Conservation (phyloP, 2,329 filamentous ascomycete genomes). For the Ambrosiella cleistominuta region DNA sequence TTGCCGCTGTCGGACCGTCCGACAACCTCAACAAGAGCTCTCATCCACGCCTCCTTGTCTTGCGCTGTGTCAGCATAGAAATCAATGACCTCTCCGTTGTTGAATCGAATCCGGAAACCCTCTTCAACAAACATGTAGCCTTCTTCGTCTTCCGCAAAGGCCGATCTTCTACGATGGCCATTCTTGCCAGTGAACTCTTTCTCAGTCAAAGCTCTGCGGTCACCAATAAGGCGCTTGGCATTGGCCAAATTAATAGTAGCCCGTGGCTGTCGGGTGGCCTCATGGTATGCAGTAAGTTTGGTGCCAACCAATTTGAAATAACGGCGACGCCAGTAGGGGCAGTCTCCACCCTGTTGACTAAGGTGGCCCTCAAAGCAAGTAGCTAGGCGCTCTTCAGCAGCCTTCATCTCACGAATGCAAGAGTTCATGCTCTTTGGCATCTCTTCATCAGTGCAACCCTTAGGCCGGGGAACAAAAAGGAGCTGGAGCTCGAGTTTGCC, state of each 20-base stretch:
- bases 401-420: conserved; percentile 81
- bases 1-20: conserved; percentile 33
- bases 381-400: conserved; percentile 63
- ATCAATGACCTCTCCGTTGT: conserved; percentile 94
- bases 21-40: conserved; percentile 56
- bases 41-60: conserved; percentile 92
- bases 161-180: conserved; percentile 73
- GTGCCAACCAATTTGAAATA: conserved; percentile 89
- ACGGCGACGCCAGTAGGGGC: conserved; percentile 94
- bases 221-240: conserved; percentile 82
- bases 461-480: conserved; percentile 84
- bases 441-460: conserved; percentile 71
- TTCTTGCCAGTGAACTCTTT: conserved; percentile 62
- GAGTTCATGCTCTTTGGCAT: conserved; percentile 99
- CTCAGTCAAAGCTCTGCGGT: conserved; percentile 66
- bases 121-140: conserved; percentile 99
- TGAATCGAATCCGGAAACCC: conserved; percentile 95
- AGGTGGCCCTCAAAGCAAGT: conserved; percentile 75
- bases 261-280: conserved; percentile 83
- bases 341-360: conserved; percentile 94
- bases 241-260: conserved; percentile 94
- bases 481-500: conserved; percentile 89
- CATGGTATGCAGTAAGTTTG: conserved; percentile 89
- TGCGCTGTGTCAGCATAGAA: conserved; percentile 84
- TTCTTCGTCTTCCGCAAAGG: conserved; percentile 94